phyloP scores from a whole-genome alignment of 768 basidiomycete genomes.

The Tulasnella sp. region DNA sequence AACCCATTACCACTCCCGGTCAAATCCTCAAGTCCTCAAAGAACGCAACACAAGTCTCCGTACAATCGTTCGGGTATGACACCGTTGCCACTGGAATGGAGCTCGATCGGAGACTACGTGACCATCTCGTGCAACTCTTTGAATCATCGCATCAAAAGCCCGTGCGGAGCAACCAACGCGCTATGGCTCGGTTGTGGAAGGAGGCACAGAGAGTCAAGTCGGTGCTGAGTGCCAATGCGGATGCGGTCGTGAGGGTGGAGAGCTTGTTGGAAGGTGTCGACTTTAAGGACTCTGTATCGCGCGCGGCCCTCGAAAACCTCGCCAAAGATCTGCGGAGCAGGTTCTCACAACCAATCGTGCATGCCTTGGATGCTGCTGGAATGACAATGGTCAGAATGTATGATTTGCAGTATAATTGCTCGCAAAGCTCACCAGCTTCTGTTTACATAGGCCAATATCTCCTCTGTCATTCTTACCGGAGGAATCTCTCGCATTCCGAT shows the following conservation, averaged over 20 bases:
- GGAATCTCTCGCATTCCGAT: slow-evolving; percentile 85
- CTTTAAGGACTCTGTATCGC: slow-evolving; percentile 65
- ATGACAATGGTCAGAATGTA: slow-evolving; percentile 57
- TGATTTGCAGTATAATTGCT: too few relatives aligned
- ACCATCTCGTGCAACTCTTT: slow-evolving; percentile 68
- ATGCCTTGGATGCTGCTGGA: slow-evolving; percentile 57
- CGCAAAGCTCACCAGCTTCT: too few relatives aligned
- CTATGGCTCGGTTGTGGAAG: slow-evolving; percentile 89
- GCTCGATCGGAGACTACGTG: slow-evolving; percentile 70
- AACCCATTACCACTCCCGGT: slow-evolving; percentile 18
- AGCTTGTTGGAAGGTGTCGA: slow-evolving; percentile 85
- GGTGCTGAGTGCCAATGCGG: slow-evolving; percentile 85
- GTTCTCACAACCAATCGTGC: slow-evolving; percentile 61
- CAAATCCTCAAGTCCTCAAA: slow-evolving; percentile 24
- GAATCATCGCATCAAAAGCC: slow-evolving; percentile 42
- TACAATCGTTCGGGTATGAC: slow-evolving; percentile 66
- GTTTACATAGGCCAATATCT: slow-evolving; percentile 60
- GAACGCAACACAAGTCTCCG: slow-evolving; percentile 56
- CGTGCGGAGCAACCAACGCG: slow-evolving; percentile 42
- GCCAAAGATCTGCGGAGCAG: slow-evolving; percentile 52
- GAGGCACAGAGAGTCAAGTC: slow-evolving; percentile 86
- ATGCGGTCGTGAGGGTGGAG: slow-evolving; percentile 54
- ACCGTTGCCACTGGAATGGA: slow-evolving; percentile 67
- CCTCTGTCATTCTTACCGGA: slow-evolving; percentile 87
- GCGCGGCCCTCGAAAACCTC: slow-evolving; percentile 65